phyloP scores from a whole-genome alignment of 2,329 filamentous ascomycete species.

The Neofusicoccum cordaticola region DNA sequence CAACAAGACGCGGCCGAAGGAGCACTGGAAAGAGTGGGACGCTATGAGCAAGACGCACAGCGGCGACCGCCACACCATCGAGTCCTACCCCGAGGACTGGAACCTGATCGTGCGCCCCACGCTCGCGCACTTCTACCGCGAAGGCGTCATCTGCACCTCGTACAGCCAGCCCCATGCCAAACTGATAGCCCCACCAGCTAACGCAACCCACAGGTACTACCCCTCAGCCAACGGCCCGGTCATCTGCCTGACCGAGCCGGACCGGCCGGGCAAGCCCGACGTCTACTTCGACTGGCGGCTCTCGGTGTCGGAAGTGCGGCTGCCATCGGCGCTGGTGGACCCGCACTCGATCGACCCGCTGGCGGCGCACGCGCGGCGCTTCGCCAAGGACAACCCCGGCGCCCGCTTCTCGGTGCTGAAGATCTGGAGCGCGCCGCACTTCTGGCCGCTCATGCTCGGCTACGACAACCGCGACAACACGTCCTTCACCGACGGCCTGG shows the following conservation, averaged over 20 bases:
- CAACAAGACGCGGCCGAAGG: slow-evolving; percentile 35
- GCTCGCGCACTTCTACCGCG: slow-evolving; percentile 46
- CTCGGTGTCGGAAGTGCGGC: slow-evolving; percentile 22
- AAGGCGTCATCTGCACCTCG: slow-evolving; percentile 42
- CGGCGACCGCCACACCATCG: slow-evolving; percentile 9
- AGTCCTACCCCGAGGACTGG: slow-evolving; percentile 40
- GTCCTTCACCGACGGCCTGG: slow-evolving; percentile 43
- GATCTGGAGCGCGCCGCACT: slow-evolving; percentile 49
- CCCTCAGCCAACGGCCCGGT: slow-evolving; percentile 35
- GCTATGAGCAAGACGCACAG: not conserved
- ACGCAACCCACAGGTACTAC: not conserved
- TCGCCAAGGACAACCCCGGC: slow-evolving; percentile 24
- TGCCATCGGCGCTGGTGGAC: slow-evolving; percentile 31
- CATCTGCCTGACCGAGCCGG: slow-evolving; percentile 37
- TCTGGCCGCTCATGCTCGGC: slow-evolving; percentile 50
- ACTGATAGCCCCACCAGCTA: not conserved
- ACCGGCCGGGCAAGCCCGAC: slow-evolving; percentile 32
- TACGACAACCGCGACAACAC: slow-evolving; percentile 33
- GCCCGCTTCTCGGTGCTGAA: slow-evolving; percentile 46
- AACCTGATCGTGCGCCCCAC: slow-evolving; percentile 41
- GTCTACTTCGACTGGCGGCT: slow-evolving; percentile 46
- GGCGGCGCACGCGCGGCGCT: slow-evolving; percentile 30
- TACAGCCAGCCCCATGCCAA: slow-evolving; percentile 17
- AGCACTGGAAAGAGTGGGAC: slow-evolving; percentile 41
- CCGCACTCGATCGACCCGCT: slow-evolving; percentile 35